Evolutionary conservation across 2,329 filamentous ascomycete genomes (phyloP), one percentile per base, ranked within the genome.

Genomic region (Xylariaceae sp.): DNA sequence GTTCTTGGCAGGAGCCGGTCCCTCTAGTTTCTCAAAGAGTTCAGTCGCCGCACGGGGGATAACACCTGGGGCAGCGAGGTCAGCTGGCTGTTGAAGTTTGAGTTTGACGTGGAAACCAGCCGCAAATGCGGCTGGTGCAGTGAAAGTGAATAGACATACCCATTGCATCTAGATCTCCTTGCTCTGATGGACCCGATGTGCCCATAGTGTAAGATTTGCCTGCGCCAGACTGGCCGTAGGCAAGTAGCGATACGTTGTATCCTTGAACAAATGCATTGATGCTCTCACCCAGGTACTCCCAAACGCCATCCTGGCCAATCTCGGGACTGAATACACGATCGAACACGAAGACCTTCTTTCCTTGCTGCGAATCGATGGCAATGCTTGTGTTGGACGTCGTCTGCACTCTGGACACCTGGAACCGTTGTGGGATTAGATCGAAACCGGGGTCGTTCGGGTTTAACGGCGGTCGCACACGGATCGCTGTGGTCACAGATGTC

Each of bases 171-270:
- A 76, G 58, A 61, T 92, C 78, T 22, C 75, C 77, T 63, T 95
- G 87, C 62, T 96, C 91, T 18, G 70, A 70, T 2, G 91, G 89
- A 5, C 90, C 90, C 1, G 92, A 90, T 0, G 94, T 99, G 49
- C 94, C 94, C 94, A 99, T 99, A 0, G 94, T 99, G 67, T 95
- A 97, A 2, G 92, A 97, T 73, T 99, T 99, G 60, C 94, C 94
- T 11, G 94, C 90, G 49, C 94, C 94, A 27, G 94, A 99, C 74
- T 99, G 94, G 58, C 94, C 94, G 64, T 99, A 99, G 42, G 94
- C 94, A 61, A 99, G 75, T 44, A 99, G 83, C 3, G 94, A 99
- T 51, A 99, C 94, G 81, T 99, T 99, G 80, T 97, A 99, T 47
- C 94, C 94, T 66, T 96, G 90, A 1, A 94, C 75, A 61, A 99